A percentile compares a stretch with the other conserved stretches of the same genome.
These are phyloP conservation scores for Phytophthora pisi DNA, from an alignment of 352 stramenopile genomes.

Conservation along the genomic window DNA sequence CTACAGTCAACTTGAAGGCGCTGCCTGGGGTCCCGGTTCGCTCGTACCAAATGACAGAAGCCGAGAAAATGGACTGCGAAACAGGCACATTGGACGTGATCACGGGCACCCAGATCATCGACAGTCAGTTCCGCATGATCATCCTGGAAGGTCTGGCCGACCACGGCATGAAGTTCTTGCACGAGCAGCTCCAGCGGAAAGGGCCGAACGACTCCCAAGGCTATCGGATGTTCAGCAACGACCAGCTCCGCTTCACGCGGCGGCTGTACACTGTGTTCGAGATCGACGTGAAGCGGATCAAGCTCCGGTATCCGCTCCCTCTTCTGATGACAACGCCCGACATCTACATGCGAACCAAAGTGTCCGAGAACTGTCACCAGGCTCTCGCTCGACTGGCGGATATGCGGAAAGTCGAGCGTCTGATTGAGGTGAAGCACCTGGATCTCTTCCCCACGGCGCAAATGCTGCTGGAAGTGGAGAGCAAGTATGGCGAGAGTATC, in stretches of 20 bases:
- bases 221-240: constrained; percentile 78
- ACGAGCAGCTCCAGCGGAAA: constrained; percentile 46
- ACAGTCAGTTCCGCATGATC: constrained; percentile 86
- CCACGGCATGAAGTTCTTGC: constrained; percentile 54
- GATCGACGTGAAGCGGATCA: constrained; percentile 91
- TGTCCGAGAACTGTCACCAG: constrained; percentile 80
- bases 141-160: constrained; percentile 84
- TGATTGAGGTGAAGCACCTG: constrained; percentile 64
- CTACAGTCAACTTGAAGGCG: constrained; percentile 61
- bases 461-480: constrained; percentile 89
- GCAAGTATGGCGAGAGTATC: constrained; percentile 93
- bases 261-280: constrained; percentile 89
- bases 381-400: constrained; percentile 74
- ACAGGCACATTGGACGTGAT: constrained; percentile 79
- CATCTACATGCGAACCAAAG: constrained; percentile 91
- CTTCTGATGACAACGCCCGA: constrained; percentile 73
- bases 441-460: constrained; percentile 76
- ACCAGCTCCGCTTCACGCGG: constrained; percentile 69
- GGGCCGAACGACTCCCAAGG: constrained; percentile 37
- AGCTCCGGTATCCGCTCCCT: constrained; percentile 82
- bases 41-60: constrained; percentile 78
- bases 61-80: constrained; percentile 59
- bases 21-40: constrained; percentile 65
- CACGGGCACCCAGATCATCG: constrained; percentile 88
- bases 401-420: constrained; percentile 56